Evolutionary conservation across 202 grass and related monocot genomes (phyloP).

Genomic region (Digitaria exilis): DNA sequence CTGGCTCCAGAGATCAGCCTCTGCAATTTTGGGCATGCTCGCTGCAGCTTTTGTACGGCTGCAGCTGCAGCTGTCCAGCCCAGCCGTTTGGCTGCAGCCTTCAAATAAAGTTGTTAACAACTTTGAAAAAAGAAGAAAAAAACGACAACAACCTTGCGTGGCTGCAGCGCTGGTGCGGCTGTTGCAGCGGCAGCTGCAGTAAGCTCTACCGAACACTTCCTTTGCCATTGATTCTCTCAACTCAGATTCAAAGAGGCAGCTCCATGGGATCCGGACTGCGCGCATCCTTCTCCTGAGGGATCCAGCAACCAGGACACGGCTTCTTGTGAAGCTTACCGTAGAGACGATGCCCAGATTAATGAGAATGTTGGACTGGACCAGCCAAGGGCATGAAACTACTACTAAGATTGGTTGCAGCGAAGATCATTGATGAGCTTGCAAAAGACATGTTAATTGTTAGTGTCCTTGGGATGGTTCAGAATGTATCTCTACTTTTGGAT

Average conservation of each 20-base stretch:
- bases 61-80: too few species aligned
- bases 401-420: slow-evolving; percentile 24
- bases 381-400: neutral
- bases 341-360: neutral
- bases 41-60: too few species aligned
- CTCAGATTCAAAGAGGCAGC: neutral
- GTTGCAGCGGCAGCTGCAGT: too few species aligned
- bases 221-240: neutral
- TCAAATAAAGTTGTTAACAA: too few species aligned
- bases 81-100: too few species aligned
- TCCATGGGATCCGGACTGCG: neutral
- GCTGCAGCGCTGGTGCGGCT: too few species aligned
- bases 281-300: neutral
- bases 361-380: slow-evolving; percentile 3
- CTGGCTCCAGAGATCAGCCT: slow-evolving; percentile 1
- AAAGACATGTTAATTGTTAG: neutral
- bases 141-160: too few species aligned
- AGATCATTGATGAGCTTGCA: neutral
- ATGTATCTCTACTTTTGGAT: neutral
- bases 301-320: neutral
- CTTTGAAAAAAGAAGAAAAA: too few species aligned
- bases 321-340: neutral
- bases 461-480: slow-evolving; percentile 2
- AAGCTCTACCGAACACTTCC: too few species aligned
- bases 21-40: too few species aligned